Evolutionary conservation across 345 rosid species (phyloP), one percentile per base, ranked within the genome.

Genomic region (Schrenkiella parvula): DNA sequence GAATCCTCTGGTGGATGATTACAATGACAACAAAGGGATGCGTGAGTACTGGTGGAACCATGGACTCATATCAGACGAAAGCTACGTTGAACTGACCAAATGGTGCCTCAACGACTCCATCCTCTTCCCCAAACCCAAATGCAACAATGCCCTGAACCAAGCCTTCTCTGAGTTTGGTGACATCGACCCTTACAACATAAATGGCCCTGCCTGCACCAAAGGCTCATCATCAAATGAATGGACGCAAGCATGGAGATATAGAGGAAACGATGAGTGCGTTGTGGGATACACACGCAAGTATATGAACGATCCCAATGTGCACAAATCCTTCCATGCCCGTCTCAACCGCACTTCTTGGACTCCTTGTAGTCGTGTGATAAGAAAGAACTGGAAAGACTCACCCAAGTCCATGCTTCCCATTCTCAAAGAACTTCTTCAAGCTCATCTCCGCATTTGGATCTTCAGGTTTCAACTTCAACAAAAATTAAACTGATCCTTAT

Each of bases 371-470:
- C 64, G 82, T 38, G 61, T 70, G 15, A 64, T 76, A 28, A 70
- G 80, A 55, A 76, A 59, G 13, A 85, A 83, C 1, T 93, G 96
- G 97, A 79, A 76, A 12, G 95, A 89, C 77, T 91, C 90, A 41
- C 95, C 97, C 2, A 89, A 82, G 66, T 89, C 96, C 18, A 73
- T 89, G 89, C 86, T 89, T 80, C 90, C 97, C 4, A 72, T 84
- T 42, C 80, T 86, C 78, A 85, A 86, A 69, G 63, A 83, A 13
- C 95, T 91, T 19, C 81, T 89, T 50, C 82, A 81, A 47, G 57
- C 88, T 32, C 87, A 87, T 10, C 80, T 89, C n/a, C 87, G 93
- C 42, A 85, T 87, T 65, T 89, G 97, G 97, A 76, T 91, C 1
- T 93, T 84, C 81, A 92, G 96, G 98, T n/a, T n/a, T n/a, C n/a